phyloP scores from a whole-genome alignment of 179 eudicot species.

The Drosera spatulata region DNA sequence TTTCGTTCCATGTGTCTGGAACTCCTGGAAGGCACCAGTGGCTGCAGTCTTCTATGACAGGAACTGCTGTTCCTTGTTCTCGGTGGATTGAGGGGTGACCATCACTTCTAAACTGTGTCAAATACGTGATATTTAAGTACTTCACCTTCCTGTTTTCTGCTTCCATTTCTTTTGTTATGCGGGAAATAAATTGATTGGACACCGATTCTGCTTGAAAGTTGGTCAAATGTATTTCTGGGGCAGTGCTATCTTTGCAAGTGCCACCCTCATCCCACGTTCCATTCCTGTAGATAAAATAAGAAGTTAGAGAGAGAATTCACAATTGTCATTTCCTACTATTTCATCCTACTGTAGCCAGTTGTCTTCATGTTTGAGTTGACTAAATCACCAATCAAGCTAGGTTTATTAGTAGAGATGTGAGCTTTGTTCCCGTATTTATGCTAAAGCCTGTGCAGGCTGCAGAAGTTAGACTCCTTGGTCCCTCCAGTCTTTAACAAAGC shows the following conservation, averaged over 20 bases:
- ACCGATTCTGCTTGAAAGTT: slow-evolving; percentile 28
- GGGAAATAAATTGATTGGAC: slow-evolving; percentile 27
- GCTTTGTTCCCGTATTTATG: no score
- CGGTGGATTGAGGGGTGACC: slow-evolving; percentile 77
- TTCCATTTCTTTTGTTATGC: slow-evolving; percentile 29
- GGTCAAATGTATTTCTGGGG: slow-evolving; percentile 37
- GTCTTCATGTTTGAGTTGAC: neutral
- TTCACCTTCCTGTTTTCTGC: slow-evolving; percentile 15
- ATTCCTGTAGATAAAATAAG: slow-evolving; percentile 23
- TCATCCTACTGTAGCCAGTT: neutral
- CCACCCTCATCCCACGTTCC: slow-evolving; percentile 73
- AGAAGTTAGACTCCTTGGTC: no score
- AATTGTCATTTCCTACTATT: neutral
- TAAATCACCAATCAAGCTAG: no score
- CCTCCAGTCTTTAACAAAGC: no score
- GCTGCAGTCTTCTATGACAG: slow-evolving; percentile 58
- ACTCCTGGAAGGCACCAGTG: slow-evolving; percentile 83
- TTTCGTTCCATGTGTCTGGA: slow-evolving; percentile 56
- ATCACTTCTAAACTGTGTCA: slow-evolving; percentile 53
- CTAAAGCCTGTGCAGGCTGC: no score
- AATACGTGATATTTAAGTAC: slow-evolving; percentile 44
- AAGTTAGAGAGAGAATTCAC: neutral
- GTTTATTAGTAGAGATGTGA: no score
- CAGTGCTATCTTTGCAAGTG: slow-evolving; percentile 32
- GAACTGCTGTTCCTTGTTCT: slow-evolving; percentile 43